phyloP scores from a whole-genome alignment of 75 land plant species.

The Cunninghamia lanceolata region DNA sequence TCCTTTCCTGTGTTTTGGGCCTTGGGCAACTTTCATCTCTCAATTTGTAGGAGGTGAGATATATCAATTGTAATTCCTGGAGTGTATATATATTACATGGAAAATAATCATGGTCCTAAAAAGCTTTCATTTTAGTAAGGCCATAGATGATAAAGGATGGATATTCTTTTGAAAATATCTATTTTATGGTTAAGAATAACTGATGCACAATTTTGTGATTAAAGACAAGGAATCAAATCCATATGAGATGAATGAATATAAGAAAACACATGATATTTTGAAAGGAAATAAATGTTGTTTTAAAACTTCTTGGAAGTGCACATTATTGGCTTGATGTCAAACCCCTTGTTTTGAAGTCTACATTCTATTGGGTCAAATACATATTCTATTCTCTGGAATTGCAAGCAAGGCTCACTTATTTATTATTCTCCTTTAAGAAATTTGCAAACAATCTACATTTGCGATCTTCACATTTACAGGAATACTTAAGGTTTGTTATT shows the following conservation, averaged over 20 bases:
- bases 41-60: not conserved
- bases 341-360: not conserved
- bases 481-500: not conserved
- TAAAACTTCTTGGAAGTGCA: not conserved
- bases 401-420: not conserved
- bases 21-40: not conserved
- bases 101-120: not conserved
- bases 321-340: not conserved
- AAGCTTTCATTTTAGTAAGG: not conserved
- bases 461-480: not conserved
- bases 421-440: not conserved
- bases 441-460: not conserved
- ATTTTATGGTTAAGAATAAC: too few relatives aligned
- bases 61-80: not conserved
- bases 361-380: not conserved
- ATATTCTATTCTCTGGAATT: not conserved
- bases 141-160: not conserved
- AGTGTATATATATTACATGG: constrained; percentile 4
- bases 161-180: not conserved
- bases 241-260: not conserved
- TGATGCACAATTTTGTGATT: not conserved
- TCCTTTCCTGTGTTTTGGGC: not conserved
- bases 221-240: not conserved
- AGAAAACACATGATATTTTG: not conserved
- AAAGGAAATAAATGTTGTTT: not conserved